Evolutionary conservation across 169 alveolate species (phyloP).

Genomic region (Eimeria falciformis): DNA sequence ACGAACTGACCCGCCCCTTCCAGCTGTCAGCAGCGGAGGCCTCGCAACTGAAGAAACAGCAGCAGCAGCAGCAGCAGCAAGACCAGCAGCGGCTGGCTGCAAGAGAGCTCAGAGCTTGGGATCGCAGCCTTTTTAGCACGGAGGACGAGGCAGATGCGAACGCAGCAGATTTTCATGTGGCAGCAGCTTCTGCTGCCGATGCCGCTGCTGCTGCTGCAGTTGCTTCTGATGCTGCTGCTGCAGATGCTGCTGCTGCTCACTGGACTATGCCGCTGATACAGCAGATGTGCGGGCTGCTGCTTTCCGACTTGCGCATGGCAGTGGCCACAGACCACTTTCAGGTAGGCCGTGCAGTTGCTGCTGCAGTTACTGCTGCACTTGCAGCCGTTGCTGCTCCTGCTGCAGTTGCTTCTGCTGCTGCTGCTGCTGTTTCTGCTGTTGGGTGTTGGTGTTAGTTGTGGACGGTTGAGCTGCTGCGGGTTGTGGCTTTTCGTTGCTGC

Average conservation of each 20-base stretch:
- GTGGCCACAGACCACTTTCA: neutral
- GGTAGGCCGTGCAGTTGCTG: conserved; percentile 8
- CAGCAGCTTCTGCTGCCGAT: neutral
- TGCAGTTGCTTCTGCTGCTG: neutral
- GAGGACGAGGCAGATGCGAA: neutral
- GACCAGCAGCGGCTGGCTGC: neutral
- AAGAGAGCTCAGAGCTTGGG: neutral
- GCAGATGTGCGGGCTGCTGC: conserved; percentile 26
- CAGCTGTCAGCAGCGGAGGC: neutral
- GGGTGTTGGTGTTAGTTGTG: neutral
- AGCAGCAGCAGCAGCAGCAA: conserved; percentile 16
- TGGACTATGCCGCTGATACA: neutral
- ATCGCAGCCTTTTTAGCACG: neutral
- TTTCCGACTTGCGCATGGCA: neutral
- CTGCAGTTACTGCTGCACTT: neutral
- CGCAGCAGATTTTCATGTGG: neutral
- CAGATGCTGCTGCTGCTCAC: conserved; percentile 11
- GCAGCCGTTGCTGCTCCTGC: conserved; percentile 1
- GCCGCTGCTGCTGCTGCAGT: neutral
- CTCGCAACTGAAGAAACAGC: neutral
- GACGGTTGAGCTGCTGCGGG: neutral
- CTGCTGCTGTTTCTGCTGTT: neutral
- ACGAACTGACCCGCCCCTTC: conserved; percentile 10
- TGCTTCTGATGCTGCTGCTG: neutral
- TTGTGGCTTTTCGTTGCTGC: neutral